Evolutionary conservation across 2,329 filamentous ascomycete genomes (phyloP).

Genomic region (Calonectria crousiana): DNA sequence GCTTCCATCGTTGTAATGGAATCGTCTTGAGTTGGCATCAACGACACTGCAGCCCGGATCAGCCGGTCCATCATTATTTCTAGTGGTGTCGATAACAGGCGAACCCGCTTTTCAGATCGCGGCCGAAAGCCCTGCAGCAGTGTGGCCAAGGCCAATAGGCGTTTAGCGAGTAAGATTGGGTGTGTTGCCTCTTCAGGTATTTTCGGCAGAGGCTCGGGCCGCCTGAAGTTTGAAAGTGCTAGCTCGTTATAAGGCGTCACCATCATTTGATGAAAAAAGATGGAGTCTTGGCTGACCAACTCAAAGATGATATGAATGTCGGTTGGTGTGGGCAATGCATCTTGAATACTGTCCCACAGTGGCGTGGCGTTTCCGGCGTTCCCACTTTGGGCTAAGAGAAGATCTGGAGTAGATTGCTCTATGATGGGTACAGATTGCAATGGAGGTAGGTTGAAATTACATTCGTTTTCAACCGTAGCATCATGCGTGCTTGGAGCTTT

Average conservation of each 20-base stretch:
- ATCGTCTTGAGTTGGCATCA: background rate
- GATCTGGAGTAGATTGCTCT: no score
- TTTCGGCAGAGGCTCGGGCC: background rate
- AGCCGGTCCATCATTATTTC: background rate
- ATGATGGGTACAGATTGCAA: background rate
- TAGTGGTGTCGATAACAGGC: background rate
- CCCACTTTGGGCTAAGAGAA: background rate
- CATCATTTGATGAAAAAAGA: constrained; percentile 2
- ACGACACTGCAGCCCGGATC: background rate
- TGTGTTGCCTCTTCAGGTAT: background rate
- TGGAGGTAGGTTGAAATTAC: background rate
- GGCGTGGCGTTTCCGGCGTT: background rate
- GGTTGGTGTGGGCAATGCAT: background rate
- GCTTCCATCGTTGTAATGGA: background rate
- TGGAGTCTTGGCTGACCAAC: background rate
- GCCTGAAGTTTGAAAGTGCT: background rate
- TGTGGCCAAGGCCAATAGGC: background rate
- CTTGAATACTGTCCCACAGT: background rate
- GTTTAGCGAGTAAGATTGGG: background rate
- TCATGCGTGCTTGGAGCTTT: background rate
- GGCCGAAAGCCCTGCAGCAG: background rate
- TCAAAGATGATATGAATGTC: background rate
- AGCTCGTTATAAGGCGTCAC: background rate
- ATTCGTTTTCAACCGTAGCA: background rate
- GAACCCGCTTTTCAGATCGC: background rate